These are phyloP conservation scores for Scheffersomyces illinoinensis DNA, from an alignment of 1,139 yeast genomes.

Conservation along the genomic window DNA sequence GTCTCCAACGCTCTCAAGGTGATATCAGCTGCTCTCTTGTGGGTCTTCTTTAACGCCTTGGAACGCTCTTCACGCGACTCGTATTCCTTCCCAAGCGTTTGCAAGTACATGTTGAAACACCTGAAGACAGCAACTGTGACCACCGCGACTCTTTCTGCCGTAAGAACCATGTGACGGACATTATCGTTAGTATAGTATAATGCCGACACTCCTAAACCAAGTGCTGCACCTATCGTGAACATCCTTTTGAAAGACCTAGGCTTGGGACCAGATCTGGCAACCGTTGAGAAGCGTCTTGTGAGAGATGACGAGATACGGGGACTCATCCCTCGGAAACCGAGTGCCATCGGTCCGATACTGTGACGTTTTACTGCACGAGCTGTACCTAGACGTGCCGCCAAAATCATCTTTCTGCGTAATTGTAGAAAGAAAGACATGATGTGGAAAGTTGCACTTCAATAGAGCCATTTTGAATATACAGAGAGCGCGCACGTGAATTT, in stretches of 20 bases:
- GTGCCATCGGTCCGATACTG: background rate
- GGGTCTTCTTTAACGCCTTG: constrained; percentile 57
- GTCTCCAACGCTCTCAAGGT: constrained; percentile 77
- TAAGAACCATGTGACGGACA: constrained; percentile 33
- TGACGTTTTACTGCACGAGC: background rate
- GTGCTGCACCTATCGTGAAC: constrained; percentile 30
- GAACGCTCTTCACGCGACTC: constrained; percentile 49
- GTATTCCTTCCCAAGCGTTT: constrained; percentile 50
- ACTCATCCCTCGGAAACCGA: background rate
- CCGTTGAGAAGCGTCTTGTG: background rate
- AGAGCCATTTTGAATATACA: background rate
- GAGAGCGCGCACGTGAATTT: background rate
- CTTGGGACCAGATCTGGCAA: background rate
- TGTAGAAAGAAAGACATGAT: background rate
- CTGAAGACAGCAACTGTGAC: constrained; percentile 63
- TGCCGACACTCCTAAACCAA: constrained; percentile 31
- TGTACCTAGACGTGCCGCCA: background rate
- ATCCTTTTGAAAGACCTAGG: constrained; percentile 5
- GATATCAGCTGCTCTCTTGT: constrained; percentile 72
- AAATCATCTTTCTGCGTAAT: background rate
- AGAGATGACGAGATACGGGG: background rate
- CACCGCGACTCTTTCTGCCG: constrained; percentile 58
- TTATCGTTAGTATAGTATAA: constrained; percentile 37
- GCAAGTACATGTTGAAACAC: constrained; percentile 67
- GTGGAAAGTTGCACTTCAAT: background rate